Conservation (phyloP, 2,329 filamentous ascomycete genomes). For the Cladobotryum protrusum region DNA sequence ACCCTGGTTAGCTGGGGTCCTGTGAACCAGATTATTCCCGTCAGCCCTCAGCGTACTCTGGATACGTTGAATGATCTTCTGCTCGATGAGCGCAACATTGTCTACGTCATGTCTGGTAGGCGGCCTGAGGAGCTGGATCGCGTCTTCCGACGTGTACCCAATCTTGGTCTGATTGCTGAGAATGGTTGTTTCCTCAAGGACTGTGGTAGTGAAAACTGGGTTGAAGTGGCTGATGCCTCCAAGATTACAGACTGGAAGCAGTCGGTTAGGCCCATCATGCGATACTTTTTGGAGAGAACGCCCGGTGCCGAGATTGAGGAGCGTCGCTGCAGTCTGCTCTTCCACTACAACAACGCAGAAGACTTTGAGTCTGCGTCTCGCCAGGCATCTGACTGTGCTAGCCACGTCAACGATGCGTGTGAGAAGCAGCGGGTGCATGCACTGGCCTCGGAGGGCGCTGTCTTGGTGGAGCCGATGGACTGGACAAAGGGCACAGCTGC, state of each 20-base stretch:
- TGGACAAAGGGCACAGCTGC: constrained; percentile 86
- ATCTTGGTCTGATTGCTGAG: constrained; percentile 85
- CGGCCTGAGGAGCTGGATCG: constrained; percentile 83
- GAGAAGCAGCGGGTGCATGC: constrained; percentile 78
- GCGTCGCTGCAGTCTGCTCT: constrained; percentile 84
- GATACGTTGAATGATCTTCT: constrained; percentile 77
- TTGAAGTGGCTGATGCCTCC: constrained; percentile 65
- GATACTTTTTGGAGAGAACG: constrained; percentile 84
- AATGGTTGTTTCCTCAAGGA: constrained; percentile 88
- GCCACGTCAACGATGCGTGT: constrained; percentile 92
- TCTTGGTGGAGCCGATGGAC: constrained; percentile 78
- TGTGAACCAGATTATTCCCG: constrained; percentile 75
- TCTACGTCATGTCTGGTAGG: constrained; percentile 91
- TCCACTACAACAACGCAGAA: constrained; percentile 80
- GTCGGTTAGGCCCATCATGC: constrained; percentile 73
- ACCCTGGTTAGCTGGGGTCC: constrained; percentile 85
- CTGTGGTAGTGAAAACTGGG: constrained; percentile 64
- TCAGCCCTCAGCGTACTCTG: constrained; percentile 76
- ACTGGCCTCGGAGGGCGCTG: constrained; percentile 69
- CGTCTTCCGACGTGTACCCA: constrained; percentile 75
- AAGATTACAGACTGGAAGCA: constrained; percentile 74
- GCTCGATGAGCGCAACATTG: constrained; percentile 71
- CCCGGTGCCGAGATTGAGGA: constrained; percentile 85
- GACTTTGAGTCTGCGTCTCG: constrained; percentile 69
- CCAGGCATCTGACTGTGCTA: constrained; percentile 82